Evolutionary conservation across 352 stramenopile species (phyloP), one percentile per base, ranked within the genome.

Genomic region (Phytophthora litchii): DNA sequence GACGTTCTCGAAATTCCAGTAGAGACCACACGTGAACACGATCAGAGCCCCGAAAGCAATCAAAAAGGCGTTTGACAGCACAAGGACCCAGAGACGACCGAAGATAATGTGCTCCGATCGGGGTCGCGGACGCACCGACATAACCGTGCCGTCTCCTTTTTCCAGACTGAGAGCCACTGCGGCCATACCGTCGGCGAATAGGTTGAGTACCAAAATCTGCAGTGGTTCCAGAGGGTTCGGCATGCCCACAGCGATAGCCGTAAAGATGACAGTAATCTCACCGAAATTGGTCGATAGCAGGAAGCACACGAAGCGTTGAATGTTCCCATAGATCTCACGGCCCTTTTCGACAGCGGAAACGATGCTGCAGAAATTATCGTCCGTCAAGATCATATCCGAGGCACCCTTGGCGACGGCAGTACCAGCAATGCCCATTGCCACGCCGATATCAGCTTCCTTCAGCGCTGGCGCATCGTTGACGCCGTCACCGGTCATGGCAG

Each of bases 331-430:
- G 12, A 99, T 97, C 53, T 94, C 96, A n/a, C 97, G 82, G 9
- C 96, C 97, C 82, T 97, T 98, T 57, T 98, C 88, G 13, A 99
- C 92, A 29, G 95, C 96, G 27, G 93, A 88, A 2, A 99, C 95
- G 63, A 99, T 99, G 29, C 94, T 98, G 25, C 83, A 91, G 71
- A 99, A 99, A 68, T 98, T 98, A 70, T 99, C 96, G 67, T 99
- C 97, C 2, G 98, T 88, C 17, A 99, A 73, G 43, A 99, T 96
- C 67, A 99, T 99, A 60, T 99, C 96, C 1, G 95, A 97, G 9
- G 97, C 97, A 59, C 98, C 94, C 72, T 99, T 99, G 3, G 97
- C 96, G 10, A 99, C 97, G 63, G 97, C 89, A 21, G 96, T 98
- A 51, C 96, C 97, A n/a, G 94, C 80, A 67, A 99, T 95, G 43